Evolutionary conservation across 306 rosid species (phyloP), one percentile per base, ranked within the genome.

Genomic region (Canavalia gladiata): DNA sequence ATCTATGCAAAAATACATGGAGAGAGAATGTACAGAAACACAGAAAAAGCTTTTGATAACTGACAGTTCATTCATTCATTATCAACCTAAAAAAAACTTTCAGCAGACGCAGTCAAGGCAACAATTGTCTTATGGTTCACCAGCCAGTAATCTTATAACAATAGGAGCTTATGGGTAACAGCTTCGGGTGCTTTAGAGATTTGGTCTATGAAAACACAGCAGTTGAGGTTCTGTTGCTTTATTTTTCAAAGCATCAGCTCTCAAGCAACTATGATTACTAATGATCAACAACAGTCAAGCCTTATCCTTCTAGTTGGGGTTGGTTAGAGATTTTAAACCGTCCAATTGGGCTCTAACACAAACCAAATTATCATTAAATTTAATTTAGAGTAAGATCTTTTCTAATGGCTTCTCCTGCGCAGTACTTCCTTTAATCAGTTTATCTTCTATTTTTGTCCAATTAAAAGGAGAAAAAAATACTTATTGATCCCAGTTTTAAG

Each of bases 81-180:
- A 81, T 28, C 28, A 76, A 41, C n/a, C 59, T 39, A 12, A 13
- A 33, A 77, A 82, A 77, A 12, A 43, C 25, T 18, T 52, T 70
- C 25, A 45, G 63, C 70, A 51, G 29, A 12, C n/a, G 43, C 74
- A 45, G 13, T 70, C 72, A 70, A 37, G 37, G 73, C 41, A 43
- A 71, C 70, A 77, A 34, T 28, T 55, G 42, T 31, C 30, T 33
- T 66, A 68, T 45, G 76, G 10, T 79, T 39, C 68, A 35, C 58
- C 58, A 78, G 33, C 42, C 82, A 78, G 68, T 30, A 42, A 68
- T 55, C 59, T 76, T 51, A 62, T 2, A 29, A 58, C n/a, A 72
- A 34, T 45, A 34, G 64, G 60, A 59, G 34, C 47, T 76, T 60
- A 69, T 59, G 49, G 45, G 39, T 3, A 47, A 30, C 58, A 47